Evolutionary conservation across 495 filamentous ascomycete genomes (phyloP), one percentile per base, ranked within the genome.

Genomic region (Aspergillus hancockii): DNA sequence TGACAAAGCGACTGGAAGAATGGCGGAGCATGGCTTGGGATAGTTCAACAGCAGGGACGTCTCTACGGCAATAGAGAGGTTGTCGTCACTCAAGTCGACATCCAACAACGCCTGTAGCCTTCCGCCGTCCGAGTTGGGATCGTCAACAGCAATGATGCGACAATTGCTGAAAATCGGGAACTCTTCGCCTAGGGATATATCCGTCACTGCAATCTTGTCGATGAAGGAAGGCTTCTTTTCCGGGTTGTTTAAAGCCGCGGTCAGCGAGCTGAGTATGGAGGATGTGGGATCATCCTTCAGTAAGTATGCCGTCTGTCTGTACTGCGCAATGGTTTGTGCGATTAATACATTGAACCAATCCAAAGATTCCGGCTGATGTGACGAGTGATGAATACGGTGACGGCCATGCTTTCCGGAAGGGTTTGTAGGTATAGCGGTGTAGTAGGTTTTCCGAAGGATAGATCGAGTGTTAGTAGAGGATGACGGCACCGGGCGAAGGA

Each of bases 301-400:
- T 28, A 90, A 82, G 31, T 83, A 81, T 23, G 94, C 94, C 65
- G 97, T 95, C 59, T 88, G 86, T 51, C 94, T 83, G 67, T 98
- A 92, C 68, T 98, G 95, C 3, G 95, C 93, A 53, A 98, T 93
- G 0, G 95, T 95, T 76, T 98, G 94, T 8, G 94, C 95, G 54
- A 98, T 87, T 56, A 98, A 81, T 23, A 98, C 94, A 72, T 98
- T 98, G 81, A 98, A 98, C 94, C 94, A 98, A 70, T 98, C 94
- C 63, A 98, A 76, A n/a, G 88, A 92, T 74, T 98, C 94, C n/a
- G 94, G 95, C 72, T 97, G 93, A 70, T 98, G 94, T 41, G 89
- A 90, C 57, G 93, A 79, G 55, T 80, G 78, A 43, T 78, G 76
- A 64, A 79, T 74, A 53, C 75, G 64, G 47, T 78, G 74, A 19